phyloP scores from a whole-genome alignment of 2,329 filamentous ascomycete species.

The Cercospora beticola region DNA sequence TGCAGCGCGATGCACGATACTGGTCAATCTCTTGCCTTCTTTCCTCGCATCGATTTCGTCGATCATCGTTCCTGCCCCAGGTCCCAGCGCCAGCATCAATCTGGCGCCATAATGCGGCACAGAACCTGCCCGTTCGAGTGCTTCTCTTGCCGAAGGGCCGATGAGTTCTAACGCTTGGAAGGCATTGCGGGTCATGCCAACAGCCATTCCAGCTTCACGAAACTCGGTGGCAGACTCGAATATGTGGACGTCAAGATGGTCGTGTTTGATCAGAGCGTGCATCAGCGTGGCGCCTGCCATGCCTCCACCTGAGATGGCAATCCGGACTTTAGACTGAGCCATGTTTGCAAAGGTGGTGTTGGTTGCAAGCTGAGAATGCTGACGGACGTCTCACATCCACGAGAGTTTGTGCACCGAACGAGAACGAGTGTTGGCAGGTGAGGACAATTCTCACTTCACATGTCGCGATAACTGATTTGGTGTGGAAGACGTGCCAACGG shows the following conservation, averaged over 20 bases:
- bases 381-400: not conserved
- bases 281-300: slow-evolving; percentile 20
- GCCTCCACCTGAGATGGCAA: slow-evolving; percentile 23
- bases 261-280: slow-evolving; percentile 15
- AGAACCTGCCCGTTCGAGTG: slow-evolving; percentile 15
- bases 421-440: not conserved
- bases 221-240: slow-evolving; percentile 21
- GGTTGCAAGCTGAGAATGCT: not conserved
- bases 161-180: slow-evolving; percentile 16
- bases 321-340: slow-evolving; percentile 3
- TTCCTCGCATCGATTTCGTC: slow-evolving; percentile 15
- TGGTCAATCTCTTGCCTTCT: slow-evolving; percentile 17
- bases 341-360: not conserved
- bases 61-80: slow-evolving; percentile 14
- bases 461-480: not conserved
- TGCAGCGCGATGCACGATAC: slow-evolving; percentile 20
- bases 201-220: slow-evolving; percentile 20
- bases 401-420: not conserved
- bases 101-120: slow-evolving; percentile 6
- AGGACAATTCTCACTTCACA: not conserved
- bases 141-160: slow-evolving; percentile 12
- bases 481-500: not conserved
- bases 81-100: slow-evolving; percentile 14
- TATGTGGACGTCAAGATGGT: slow-evolving; percentile 19
- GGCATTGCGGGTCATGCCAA: slow-evolving; percentile 22